A percentile compares a stretch with the other conserved stretches of the same genome.
Evolutionary conservation across 768 basidiomycete genomes (phyloP).

Genomic region (Macrocybe gigantea): DNA sequence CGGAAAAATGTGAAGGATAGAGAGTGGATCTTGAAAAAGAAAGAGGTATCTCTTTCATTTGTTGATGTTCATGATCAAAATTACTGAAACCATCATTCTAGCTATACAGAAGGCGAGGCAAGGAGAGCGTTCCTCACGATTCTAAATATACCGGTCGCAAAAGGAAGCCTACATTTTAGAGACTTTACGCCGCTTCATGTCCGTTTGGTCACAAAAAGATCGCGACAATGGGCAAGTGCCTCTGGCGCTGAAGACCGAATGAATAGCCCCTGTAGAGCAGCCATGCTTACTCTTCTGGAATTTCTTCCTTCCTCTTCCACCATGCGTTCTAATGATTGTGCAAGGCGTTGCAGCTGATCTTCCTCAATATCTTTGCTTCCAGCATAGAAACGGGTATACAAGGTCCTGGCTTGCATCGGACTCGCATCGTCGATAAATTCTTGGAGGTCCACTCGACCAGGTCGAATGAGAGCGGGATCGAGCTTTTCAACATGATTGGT

Average conservation of each 20-base stretch:
- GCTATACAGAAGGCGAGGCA: conserved; percentile 82
- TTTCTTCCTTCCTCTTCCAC: conserved; percentile 45
- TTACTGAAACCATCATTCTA: conserved; percentile 19
- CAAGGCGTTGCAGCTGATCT: conserved; percentile 37
- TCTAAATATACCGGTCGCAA: conserved; percentile 93
- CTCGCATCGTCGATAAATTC: conserved; percentile 84
- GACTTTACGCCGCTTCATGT: conserved; percentile 13
- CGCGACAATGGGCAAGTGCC: conserved; percentile 45
- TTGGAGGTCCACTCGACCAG: conserved; percentile 88
- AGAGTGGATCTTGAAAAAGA: conserved; percentile 96
- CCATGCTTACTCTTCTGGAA: conserved; percentile 83
- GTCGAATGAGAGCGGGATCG: conserved; percentile 92
- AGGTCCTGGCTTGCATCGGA: conserved; percentile 65
- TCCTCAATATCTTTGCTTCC: conserved; percentile 32
- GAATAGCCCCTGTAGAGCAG: conserved; percentile 90
- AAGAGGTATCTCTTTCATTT: conserved; percentile 58
- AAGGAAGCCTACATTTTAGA: conserved; percentile 71
- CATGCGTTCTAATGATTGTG: conserved; percentile 43
- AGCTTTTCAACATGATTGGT: conserved; percentile 92
- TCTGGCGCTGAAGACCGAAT: conserved; percentile 65
- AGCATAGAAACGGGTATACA: conserved; percentile 85
- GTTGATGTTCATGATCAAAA: background rate
- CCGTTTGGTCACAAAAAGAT: conserved; percentile 32
- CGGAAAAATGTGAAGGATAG: conserved; percentile 67
- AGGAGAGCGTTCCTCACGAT: conserved; percentile 77